phyloP scores from a whole-genome alignment of 345 rosid genomes.

The Reutealis trisperma region DNA sequence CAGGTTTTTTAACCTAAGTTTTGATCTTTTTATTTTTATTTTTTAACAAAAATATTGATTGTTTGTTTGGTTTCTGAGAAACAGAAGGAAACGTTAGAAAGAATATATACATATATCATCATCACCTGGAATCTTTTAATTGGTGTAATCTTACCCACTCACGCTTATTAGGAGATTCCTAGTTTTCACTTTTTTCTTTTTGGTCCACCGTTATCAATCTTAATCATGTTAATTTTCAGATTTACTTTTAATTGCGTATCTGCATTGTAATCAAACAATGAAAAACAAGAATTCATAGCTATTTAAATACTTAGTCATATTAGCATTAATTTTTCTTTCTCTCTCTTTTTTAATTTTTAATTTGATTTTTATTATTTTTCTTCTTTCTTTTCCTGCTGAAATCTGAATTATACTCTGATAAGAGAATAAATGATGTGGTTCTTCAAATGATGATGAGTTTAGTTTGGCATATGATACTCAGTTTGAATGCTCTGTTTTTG shows the following conservation, averaged over 20 bases:
- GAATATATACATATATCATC: not conserved
- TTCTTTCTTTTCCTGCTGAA: not conserved
- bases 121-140: conserved; percentile 18
- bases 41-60: not conserved
- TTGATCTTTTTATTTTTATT: not conserved
- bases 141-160: not conserved
- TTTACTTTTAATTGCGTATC: not conserved
- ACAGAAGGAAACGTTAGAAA: conserved; percentile 5
- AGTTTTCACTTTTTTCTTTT: conserved; percentile 5
- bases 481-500: not conserved
- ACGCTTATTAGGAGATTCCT: conserved; percentile 16
- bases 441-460: not conserved
- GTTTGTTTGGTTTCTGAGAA: conserved; percentile 24
- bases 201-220: not conserved
- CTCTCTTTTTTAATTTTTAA: not conserved
- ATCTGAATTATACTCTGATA: not conserved
- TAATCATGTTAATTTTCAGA: no score
- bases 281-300: not conserved
- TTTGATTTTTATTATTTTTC: not conserved
- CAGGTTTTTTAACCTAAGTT: conserved; percentile 46
- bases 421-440: not conserved
- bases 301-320: not conserved
- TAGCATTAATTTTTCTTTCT: not conserved
- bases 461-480: not conserved
- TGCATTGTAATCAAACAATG: not conserved